phyloP scores from a whole-genome alignment of 371 early-diverging fungal species.

The Lichtheimia hyalospora region DNA sequence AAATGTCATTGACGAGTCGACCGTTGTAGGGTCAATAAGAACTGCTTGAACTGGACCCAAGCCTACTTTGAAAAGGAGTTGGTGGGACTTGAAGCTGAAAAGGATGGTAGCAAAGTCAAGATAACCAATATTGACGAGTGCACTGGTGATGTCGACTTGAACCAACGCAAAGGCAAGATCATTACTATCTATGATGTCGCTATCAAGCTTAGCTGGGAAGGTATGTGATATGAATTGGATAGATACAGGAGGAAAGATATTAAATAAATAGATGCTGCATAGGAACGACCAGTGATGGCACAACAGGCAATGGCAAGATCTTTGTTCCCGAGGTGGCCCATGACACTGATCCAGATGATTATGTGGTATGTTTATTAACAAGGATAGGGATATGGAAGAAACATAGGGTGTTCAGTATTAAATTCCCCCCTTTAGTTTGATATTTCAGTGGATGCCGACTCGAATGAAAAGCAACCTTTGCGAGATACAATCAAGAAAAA shows the following conservation, averaged over 20 bases:
- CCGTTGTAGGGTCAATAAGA: constrained; percentile 77
- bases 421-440: constrained; percentile 59
- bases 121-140: constrained; percentile 59
- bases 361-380: constrained; percentile 54
- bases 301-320: constrained; percentile 73
- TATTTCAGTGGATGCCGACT: constrained; percentile 65
- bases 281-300: constrained; percentile 67
- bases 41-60: constrained; percentile 83
- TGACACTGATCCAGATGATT: constrained; percentile 80
- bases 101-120: constrained; percentile 49
- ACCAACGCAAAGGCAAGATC: constrained; percentile 88
- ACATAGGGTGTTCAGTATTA: no score
- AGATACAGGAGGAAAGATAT: background rate
- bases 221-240: constrained; percentile 28
- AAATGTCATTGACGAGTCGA: background rate
- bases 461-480: constrained; percentile 57
- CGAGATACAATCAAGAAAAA: constrained; percentile 73
- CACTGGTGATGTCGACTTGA: constrained; percentile 80
- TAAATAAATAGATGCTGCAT: constrained; percentile 1
- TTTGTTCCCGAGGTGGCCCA: constrained; percentile 91
- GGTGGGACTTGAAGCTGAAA: constrained; percentile 42
- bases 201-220: constrained; percentile 70
- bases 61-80: constrained; percentile 62
- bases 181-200: constrained; percentile 82
- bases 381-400: background rate